phyloP scores from a whole-genome alignment of 2,329 filamentous ascomycete genomes.

The Rutstroemia sp. region DNA sequence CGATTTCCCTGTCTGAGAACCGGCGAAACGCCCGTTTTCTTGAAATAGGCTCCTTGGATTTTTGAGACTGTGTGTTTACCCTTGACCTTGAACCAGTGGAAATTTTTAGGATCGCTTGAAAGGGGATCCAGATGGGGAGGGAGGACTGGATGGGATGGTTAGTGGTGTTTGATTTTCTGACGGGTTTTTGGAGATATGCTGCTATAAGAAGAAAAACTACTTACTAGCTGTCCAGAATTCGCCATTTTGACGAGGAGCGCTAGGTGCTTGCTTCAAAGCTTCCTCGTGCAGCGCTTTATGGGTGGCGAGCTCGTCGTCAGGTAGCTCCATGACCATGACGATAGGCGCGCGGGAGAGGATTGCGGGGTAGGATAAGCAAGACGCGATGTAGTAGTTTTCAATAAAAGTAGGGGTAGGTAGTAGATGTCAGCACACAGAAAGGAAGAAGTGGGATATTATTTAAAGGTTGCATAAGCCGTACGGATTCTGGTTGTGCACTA shows the following conservation, averaged over 20 bases:
- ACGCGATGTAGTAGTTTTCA: too few relatives aligned
- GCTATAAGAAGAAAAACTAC: background rate
- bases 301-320: background rate
- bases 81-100: conserved; percentile 9
- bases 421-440: too few relatives aligned
- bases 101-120: background rate
- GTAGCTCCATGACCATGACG: background rate
- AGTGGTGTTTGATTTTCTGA: background rate
- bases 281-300: background rate
- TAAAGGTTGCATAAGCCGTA: too few relatives aligned
- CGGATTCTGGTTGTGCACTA: too few relatives aligned
- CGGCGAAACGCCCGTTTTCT: background rate
- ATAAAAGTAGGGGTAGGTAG: too few relatives aligned
- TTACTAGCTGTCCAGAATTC: conserved; percentile 6
- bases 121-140: background rate
- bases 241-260: background rate
- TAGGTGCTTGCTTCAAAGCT: background rate
- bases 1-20: conserved; percentile 1
- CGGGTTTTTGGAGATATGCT: background rate
- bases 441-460: too few relatives aligned
- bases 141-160: background rate
- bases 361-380: background rate
- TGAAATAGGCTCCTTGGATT: conserved; percentile 1
- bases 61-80: conserved; percentile 8
- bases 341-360: background rate